Evolutionary conservation across 805 yeast genomes (phyloP).

Genomic region (Sungouiella thailandica): DNA sequence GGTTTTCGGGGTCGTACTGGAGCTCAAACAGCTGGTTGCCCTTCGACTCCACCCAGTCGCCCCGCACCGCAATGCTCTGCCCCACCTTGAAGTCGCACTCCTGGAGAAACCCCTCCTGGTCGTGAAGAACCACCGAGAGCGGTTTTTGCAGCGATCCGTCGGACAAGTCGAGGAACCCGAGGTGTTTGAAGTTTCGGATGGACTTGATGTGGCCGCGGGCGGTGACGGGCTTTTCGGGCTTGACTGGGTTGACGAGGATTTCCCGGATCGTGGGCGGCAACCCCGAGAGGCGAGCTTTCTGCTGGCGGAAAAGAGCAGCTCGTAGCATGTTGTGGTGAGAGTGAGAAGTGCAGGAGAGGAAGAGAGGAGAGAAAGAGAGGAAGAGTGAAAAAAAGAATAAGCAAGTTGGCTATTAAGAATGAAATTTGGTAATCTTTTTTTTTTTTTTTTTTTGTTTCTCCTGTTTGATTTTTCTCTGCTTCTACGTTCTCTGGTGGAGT

Average conservation of each 20-base stretch:
- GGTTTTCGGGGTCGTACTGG: slow-evolving; percentile 19
- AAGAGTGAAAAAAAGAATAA: too few species aligned
- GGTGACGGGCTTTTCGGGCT: slow-evolving; percentile 28
- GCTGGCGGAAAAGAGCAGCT: not conserved
- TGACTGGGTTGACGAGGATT: slow-evolving; percentile 6
- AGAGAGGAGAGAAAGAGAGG: too few species aligned
- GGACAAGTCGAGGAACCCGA: slow-evolving; percentile 71
- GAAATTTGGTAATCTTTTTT: too few species aligned
- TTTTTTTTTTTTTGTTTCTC: too few species aligned
- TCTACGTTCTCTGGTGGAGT: too few species aligned
- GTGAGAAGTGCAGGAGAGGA: too few species aligned
- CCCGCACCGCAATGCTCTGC: slow-evolving; percentile 33
- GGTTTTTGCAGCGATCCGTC: slow-evolving; percentile 67
- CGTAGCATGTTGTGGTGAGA: not conserved
- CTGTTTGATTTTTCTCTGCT: too few species aligned
- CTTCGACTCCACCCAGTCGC: slow-evolving; percentile 29
- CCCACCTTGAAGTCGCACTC: slow-evolving; percentile 43
- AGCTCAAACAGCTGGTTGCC: slow-evolving; percentile 33
- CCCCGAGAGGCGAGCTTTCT: not conserved
- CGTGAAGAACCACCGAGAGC: slow-evolving; percentile 44
- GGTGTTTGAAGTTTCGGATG: slow-evolving; percentile 65
- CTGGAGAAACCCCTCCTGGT: slow-evolving; percentile 18
- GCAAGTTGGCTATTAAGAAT: too few species aligned
- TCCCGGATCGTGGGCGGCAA: slow-evolving; percentile 10
- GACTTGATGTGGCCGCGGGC: slow-evolving; percentile 67